Conservation (phyloP, 352 stramenopile genomes). For the Globisporangium recalcitrans region DNA sequence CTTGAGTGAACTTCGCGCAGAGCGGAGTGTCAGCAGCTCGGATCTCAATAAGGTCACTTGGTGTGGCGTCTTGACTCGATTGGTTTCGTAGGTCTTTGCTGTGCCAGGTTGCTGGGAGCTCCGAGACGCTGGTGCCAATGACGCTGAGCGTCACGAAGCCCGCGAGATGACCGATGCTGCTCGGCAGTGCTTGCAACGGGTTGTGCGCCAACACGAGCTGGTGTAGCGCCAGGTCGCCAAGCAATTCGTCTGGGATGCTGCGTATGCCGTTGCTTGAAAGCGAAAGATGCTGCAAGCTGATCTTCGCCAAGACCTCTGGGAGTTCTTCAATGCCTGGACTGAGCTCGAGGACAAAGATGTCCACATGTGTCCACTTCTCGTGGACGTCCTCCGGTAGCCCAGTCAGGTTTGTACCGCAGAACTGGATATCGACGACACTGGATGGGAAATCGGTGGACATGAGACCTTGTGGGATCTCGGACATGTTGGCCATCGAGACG, state of each 20-base stretch:
- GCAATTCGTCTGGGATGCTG: background rate
- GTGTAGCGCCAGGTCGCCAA: background rate
- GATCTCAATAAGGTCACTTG: background rate
- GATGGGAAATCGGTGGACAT: background rate
- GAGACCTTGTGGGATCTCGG: conserved; percentile 9
- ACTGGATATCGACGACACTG: conserved; percentile 1
- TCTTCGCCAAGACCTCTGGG: conserved; percentile 1
- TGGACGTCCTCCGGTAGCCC: conserved; percentile 1
- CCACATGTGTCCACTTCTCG: conserved; percentile 5
- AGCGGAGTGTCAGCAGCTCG: conserved; percentile 2
- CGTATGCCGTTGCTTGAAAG: conserved; percentile 9
- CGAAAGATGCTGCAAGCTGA: conserved; percentile 5
- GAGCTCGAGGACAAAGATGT: conserved; percentile 4
- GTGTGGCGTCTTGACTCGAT: background rate
- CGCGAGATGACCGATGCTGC: background rate
- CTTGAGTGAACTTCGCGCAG: conserved; percentile 1
- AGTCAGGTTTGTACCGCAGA: conserved; percentile 15
- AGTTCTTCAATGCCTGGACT: conserved; percentile 6
- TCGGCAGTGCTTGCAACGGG: conserved; percentile 6
- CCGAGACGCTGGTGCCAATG: background rate
- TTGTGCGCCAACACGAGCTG: conserved; percentile 7
- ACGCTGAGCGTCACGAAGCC: conserved; percentile 5
- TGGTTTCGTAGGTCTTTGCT: background rate
- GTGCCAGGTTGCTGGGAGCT: conserved; percentile 1
- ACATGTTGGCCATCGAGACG: conserved; percentile 8